A percentile compares a stretch with the other conserved stretches of the same genome.
Conservation (phyloP, 2,329 filamentous ascomycete genomes). For the Fusarium pseudoanthophilum region DNA sequence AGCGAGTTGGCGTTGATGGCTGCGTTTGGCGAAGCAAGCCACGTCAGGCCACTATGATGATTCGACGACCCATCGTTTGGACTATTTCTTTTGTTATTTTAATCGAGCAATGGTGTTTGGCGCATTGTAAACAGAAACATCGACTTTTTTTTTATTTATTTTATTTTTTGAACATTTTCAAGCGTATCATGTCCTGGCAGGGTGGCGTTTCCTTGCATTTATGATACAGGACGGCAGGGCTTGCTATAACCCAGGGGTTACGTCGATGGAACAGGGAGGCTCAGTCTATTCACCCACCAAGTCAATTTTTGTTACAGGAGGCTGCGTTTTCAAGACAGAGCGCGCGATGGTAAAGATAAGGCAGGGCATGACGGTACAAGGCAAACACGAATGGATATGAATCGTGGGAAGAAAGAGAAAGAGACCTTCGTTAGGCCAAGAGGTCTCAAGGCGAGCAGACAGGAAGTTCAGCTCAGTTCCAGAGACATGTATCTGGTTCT, state of each 20-base stretch:
- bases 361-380: background rate
- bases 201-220: conserved; percentile 14
- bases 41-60: conserved; percentile 37
- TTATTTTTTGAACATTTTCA: conserved; percentile 13
- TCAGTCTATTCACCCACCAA: conserved; percentile 18
- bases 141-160: background rate
- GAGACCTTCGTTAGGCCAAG: too few species aligned
- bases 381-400: too few species aligned
- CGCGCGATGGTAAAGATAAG: conserved; percentile 9
- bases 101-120: conserved; percentile 50
- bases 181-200: conserved; percentile 25
- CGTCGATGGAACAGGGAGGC: conserved; percentile 22
- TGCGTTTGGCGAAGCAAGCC: conserved; percentile 26
- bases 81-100: conserved; percentile 42
- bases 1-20: conserved; percentile 22
- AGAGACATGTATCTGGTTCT: too few species aligned
- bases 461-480: too few species aligned
- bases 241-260: background rate
- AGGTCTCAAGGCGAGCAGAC: too few species aligned
- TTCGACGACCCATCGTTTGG: conserved; percentile 41
- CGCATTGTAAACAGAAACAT: conserved; percentile 44
- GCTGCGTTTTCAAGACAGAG: conserved; percentile 31
- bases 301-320: conserved; percentile 13
- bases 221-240: conserved; percentile 2
- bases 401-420: too few species aligned